These are phyloP conservation scores for Jaapia argillacea DNA, from an alignment of 768 basidiomycete genomes.

Conservation along the genomic window DNA sequence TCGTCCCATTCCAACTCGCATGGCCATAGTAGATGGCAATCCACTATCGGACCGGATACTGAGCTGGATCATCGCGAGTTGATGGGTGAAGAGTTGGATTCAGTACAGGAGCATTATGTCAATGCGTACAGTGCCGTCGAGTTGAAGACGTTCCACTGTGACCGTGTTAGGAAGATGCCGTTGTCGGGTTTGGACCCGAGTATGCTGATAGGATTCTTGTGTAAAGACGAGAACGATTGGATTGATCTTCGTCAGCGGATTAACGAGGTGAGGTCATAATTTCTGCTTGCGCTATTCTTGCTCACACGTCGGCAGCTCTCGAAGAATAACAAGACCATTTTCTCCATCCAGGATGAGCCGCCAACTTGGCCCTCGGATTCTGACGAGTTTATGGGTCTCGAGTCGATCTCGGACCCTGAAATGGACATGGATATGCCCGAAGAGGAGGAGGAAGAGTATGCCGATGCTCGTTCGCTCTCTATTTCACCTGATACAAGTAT, in stretches of 20 bases:
- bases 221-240: constrained; percentile 80
- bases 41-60: constrained; percentile 4
- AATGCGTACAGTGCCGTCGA: constrained; percentile 65
- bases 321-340: constrained; percentile 49
- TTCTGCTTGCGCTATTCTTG: constrained; percentile 4
- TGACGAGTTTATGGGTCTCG: constrained; percentile 69
- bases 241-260: constrained; percentile 66
- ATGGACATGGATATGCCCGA: constrained; percentile 50
- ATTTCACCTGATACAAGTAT: constrained; percentile 29
- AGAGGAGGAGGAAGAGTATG: constrained; percentile 38
- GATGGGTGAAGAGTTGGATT: constrained; percentile 26
- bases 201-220: constrained; percentile 92
- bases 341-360: constrained; percentile 81
- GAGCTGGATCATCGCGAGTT: constrained; percentile 1
- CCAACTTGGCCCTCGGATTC: constrained; percentile 74
- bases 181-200: constrained; percentile 87
- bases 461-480: constrained; percentile 33
- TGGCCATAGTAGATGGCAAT: constrained; percentile 11
- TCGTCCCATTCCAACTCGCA: constrained; percentile 20
- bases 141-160: constrained; percentile 89
- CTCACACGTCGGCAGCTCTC: constrained; percentile 25
- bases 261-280: constrained; percentile 46
- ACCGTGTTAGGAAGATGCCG: constrained; percentile 94
- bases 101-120: constrained; percentile 52
- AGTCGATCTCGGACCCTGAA: constrained; percentile 75